Percentiles rank a stretch among this genome's conserved stretches.
phyloP scores from a whole-genome alignment of 495 filamentous ascomycete genomes.

The Chaetomium fimeti region DNA sequence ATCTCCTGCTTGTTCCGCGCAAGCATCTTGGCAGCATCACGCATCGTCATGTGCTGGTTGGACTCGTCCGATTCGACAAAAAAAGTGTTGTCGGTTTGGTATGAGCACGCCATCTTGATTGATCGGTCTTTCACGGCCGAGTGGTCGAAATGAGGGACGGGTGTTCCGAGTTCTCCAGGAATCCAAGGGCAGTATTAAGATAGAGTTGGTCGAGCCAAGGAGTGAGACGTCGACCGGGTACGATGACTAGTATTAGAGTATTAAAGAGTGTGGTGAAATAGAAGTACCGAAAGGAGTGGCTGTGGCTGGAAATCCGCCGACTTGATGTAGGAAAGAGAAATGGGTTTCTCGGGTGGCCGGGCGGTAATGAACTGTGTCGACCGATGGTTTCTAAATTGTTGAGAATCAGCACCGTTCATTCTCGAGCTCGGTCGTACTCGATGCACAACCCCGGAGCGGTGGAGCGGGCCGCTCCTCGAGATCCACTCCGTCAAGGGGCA shows the following conservation, averaged over 20 bases:
- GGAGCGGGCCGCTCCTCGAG: conserved; percentile 29
- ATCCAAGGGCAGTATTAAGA: conserved; percentile 35
- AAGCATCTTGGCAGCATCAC: conserved; percentile 71
- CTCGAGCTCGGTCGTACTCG: conserved; percentile 17
- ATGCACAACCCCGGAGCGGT: conserved; percentile 20
- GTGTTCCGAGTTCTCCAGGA: conserved; percentile 53
- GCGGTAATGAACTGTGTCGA: conserved; percentile 39
- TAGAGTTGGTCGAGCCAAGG: conserved; percentile 42
- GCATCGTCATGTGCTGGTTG: conserved; percentile 52
- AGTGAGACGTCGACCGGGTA: conserved; percentile 46
- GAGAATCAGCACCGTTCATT: conserved; percentile 29
- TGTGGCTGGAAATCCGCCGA: conserved; percentile 43
- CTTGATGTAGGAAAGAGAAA: conserved; percentile 30
- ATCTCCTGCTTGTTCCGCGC: conserved; percentile 74
- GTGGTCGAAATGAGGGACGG: conserved; percentile 25
- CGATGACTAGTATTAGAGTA: conserved; percentile 50
- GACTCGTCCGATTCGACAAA: conserved; percentile 82
- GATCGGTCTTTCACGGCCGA: conserved; percentile 19
- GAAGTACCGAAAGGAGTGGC: conserved; percentile 50
- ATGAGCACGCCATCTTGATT: conserved; percentile 70
- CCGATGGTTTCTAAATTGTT: conserved; percentile 30
- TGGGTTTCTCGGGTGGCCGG: conserved; percentile 41
- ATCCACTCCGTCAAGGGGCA: conserved; percentile 35
- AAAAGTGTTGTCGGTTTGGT: conserved; percentile 61
- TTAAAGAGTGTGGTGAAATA: conserved; percentile 55